Evolutionary conservation across 2,329 filamentous ascomycete genomes (phyloP).

Genomic region (Nemania diffusa): DNA sequence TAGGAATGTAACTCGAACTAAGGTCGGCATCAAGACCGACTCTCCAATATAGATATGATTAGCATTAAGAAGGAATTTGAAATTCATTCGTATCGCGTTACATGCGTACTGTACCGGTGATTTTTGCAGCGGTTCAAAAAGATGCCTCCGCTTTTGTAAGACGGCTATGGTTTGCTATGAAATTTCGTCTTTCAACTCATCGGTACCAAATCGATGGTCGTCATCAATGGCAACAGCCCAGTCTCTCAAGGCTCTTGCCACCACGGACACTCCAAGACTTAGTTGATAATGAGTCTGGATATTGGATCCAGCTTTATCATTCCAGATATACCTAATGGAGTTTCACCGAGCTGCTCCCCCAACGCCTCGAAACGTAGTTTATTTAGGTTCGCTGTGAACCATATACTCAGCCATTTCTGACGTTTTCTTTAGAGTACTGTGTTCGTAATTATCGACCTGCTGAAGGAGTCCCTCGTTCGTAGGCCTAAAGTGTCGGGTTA

Average conservation of each 20-base stretch:
- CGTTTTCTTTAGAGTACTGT: slow-evolving; percentile 41
- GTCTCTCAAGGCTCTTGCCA: slow-evolving; percentile 12
- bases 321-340: slow-evolving; percentile 44
- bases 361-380: slow-evolving; percentile 44
- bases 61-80: too few relatives aligned
- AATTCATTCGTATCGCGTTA: too few relatives aligned
- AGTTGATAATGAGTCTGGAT: slow-evolving; percentile 48
- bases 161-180: too few relatives aligned
- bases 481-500: slow-evolving; percentile 50
- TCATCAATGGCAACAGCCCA: too few relatives aligned
- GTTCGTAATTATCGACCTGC: slow-evolving; percentile 44
- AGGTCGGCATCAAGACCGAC: too few relatives aligned
- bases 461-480: slow-evolving; percentile 47
- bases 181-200: too few relatives aligned
- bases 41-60: too few relatives aligned
- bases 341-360: slow-evolving; percentile 8
- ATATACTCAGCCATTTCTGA: not conserved
- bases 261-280: slow-evolving; percentile 47
- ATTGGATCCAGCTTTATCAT: slow-evolving; percentile 50
- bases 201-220: too few relatives aligned
- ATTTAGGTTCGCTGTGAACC: slow-evolving; percentile 44
- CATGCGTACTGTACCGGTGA: too few relatives aligned
- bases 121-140: too few relatives aligned
- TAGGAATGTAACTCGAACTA: too few relatives aligned
- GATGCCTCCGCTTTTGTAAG: too few relatives aligned